These are phyloP conservation scores for Zygosaccharomyces rouxii DNA, from an alignment of 805 yeast genomes.

Conservation along the genomic window DNA sequence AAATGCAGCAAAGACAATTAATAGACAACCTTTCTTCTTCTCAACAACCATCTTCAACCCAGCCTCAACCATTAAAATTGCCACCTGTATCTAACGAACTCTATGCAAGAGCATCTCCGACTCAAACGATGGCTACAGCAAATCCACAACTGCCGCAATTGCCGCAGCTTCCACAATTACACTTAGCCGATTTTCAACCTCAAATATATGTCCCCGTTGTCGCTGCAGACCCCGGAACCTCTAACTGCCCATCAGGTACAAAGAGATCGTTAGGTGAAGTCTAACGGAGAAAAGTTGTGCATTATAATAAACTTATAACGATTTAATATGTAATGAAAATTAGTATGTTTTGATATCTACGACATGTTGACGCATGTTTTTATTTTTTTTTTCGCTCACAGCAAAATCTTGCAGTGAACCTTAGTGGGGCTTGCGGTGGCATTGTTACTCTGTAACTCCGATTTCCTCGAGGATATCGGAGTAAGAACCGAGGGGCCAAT, in stretches of 20 bases:
- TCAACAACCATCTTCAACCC: slow-evolving; percentile 9
- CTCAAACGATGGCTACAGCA: slow-evolving; percentile 66
- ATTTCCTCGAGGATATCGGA: not conserved
- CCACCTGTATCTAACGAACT: slow-evolving; percentile 47
- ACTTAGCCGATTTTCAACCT: slow-evolving; percentile 5
- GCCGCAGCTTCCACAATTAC: slow-evolving; percentile 67
- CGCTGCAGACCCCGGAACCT: slow-evolving; percentile 1
- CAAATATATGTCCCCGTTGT: slow-evolving; percentile 13
- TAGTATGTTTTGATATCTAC: not conserved
- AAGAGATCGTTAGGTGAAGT: slow-evolving; percentile 1
- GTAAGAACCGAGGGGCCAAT: not conserved
- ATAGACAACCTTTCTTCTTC: slow-evolving; percentile 19
- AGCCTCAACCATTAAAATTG: slow-evolving; percentile 9
- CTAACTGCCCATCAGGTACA: not conserved
- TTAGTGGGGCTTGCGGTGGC: no score
- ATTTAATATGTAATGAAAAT: slow-evolving; percentile 1
- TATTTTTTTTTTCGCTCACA: no score
- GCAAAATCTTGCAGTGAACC: no score
- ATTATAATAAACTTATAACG: not conserved
- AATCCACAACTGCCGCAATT: slow-evolving; percentile 91
- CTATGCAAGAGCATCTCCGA: slow-evolving; percentile 48
- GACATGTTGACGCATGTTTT: not conserved
- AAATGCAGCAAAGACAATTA: slow-evolving; percentile 25
- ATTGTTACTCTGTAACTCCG: not conserved
- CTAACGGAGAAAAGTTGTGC: not conserved